Conservation (phyloP, 1,139 yeast genomes). For the Williopsis jadinii region DNA sequence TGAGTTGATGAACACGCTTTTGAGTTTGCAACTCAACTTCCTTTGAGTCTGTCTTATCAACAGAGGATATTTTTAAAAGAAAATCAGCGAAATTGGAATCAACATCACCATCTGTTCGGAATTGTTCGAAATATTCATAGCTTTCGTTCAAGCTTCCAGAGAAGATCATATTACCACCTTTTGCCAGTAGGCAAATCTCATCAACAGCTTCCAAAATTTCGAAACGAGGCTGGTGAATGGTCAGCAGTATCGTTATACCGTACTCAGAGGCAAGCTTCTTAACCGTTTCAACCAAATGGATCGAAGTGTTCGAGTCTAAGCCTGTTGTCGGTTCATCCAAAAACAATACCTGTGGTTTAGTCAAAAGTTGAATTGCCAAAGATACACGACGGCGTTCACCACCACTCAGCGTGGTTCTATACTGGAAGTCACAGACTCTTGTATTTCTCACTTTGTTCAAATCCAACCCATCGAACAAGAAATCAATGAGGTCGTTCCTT, state of each 20-base stretch:
- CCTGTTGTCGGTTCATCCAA: slow-evolving; percentile 94
- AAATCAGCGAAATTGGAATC: slow-evolving; percentile 55
- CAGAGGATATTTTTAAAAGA: slow-evolving; percentile 63
- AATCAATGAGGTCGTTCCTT: slow-evolving; percentile 45
- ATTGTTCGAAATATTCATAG: slow-evolving; percentile 38
- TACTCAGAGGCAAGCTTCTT: slow-evolving; percentile 35
- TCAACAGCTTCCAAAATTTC: slow-evolving; percentile 67
- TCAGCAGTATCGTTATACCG: slow-evolving; percentile 49
- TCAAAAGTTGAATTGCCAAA: slow-evolving; percentile 82
- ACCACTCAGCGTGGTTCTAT: slow-evolving; percentile 40
- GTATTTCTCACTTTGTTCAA: slow-evolving; percentile 55
- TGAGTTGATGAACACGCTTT: slow-evolving; percentile 39
- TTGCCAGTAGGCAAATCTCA: slow-evolving; percentile 57
- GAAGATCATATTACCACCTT: slow-evolving; percentile 60
- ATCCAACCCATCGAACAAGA: slow-evolving; percentile 54
- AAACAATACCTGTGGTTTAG: slow-evolving; percentile 76
- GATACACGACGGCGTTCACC: slow-evolving; percentile 83
- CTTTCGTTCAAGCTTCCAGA: slow-evolving; percentile 45
- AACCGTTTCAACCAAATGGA: slow-evolving; percentile 55
- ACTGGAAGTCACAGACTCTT: slow-evolving; percentile 44
- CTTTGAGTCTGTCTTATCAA: slow-evolving; percentile 42
- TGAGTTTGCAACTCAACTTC: slow-evolving; percentile 38
- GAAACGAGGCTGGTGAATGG: slow-evolving; percentile 81
- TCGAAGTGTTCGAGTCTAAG: slow-evolving; percentile 75
- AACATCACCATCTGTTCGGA: slow-evolving; percentile 22